phyloP scores from a whole-genome alignment of 2,329 filamentous ascomycete species.

The Orbilia quercus region DNA sequence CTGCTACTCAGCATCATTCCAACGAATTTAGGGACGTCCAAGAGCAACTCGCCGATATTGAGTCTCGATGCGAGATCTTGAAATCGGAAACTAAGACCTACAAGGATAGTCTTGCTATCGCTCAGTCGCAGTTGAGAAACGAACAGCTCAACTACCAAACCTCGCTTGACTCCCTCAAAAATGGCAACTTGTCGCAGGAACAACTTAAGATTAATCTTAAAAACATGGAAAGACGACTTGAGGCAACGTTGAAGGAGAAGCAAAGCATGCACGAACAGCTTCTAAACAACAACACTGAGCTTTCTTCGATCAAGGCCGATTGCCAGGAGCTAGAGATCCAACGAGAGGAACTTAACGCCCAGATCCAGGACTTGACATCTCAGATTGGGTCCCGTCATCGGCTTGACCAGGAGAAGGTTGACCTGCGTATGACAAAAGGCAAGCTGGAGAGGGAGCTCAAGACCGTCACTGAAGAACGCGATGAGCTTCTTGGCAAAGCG shows the following conservation, averaged over 20 bases:
- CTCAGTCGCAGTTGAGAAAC: conserved; percentile 54
- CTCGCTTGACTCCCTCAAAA: conserved; percentile 58
- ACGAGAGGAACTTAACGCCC: conserved; percentile 73
- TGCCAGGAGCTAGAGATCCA: conserved; percentile 72
- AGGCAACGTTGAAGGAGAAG: conserved; percentile 71
- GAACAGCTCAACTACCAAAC: conserved; percentile 54
- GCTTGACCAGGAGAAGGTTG: conserved; percentile 75
- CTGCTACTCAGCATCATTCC: conserved; percentile 68
- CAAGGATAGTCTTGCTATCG: conserved; percentile 49
- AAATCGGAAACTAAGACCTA: conserved; percentile 55
- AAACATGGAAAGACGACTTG: conserved; percentile 71
- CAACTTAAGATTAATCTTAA: conserved; percentile 70
- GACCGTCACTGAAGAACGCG: conserved; percentile 74
- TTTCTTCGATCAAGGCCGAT: conserved; percentile 70
- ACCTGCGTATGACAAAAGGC: conserved; percentile 74
- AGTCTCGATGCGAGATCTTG: conserved; percentile 37
- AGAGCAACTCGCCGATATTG: conserved; percentile 63
- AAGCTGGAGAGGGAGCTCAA: conserved; percentile 76
- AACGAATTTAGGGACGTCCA: conserved; percentile 73
- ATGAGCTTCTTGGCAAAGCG: conserved; percentile 69
- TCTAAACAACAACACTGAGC: conserved; percentile 70
- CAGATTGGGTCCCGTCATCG: conserved; percentile 68
- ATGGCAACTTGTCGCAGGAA: conserved; percentile 65
- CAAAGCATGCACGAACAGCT: conserved; percentile 74
- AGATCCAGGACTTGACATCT: conserved; percentile 69